Base-by-base conservation (phyloP, 2,329 filamentous ascomycete species). In the Huntiella abstrusa region DNA sequence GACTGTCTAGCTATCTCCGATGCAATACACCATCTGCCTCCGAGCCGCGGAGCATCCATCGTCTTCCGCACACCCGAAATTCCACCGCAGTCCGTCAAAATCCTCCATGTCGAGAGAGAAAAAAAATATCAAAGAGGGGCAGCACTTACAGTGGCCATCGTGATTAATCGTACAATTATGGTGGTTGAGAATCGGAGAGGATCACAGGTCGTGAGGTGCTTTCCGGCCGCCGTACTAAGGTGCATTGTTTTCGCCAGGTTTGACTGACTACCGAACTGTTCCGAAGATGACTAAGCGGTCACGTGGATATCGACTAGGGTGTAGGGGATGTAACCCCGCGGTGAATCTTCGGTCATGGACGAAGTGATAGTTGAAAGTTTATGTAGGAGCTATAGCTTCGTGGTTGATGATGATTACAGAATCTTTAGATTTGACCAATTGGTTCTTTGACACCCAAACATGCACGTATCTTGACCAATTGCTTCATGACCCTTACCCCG, bases 111-210 rank as follows among this genome's bases (percentile, higher is more conserved):
- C 11, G 17, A 35, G 15, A 12, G 11, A 11, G 12, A 17, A 38
- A 38, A 28, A 16, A 12, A 33, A 39, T 16, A 16, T 32, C 12
- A 15, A 19, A 11, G n/a, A 33, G 13, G 4, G 33, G 13, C 16
- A n/a, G 15, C 41, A 77, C 75, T 71, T 74, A 80, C 76, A 70
- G 72, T 70, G 64, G 74, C 75, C 76, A 80, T 80, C 70, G 68
- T 77, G 68, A 65, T 28, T 28, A 28, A 28, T 28, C 22, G 22
- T 28, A 59, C 61, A 59, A 68, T 62, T 63, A 59, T 62, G 61
- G 60, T 57, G 59, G 60, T 63, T 63, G 57, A 57, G 60, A 63
- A 62, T 65, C 64, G 67, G 62, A 56, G 63, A 64, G 64, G 68
- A 66, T 28, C 22, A 28, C 22, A 28, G 22, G 2, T 28, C 60